Conservation (phyloP, 1,284 basidiomycete species). For the Xerocomus minutiporus region DNA sequence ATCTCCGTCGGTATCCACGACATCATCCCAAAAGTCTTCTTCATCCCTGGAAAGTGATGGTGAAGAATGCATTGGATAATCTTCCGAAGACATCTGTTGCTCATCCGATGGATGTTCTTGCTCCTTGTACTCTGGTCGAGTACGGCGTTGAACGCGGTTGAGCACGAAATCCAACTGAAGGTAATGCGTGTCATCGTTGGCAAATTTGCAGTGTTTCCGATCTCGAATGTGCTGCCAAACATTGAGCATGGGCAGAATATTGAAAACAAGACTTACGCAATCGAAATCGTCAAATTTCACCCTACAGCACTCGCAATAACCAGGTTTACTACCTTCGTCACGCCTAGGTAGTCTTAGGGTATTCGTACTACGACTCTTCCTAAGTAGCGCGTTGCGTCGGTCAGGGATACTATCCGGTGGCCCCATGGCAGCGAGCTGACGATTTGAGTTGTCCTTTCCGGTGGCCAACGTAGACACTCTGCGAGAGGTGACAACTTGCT, state of each 20-base stretch:
- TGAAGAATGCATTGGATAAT: conserved; percentile 26
- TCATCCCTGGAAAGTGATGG: conserved; percentile 13
- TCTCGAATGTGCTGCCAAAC: conserved; percentile 68
- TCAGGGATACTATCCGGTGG: conserved; percentile 59
- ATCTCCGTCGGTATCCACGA: conserved; percentile 21
- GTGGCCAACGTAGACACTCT: conserved; percentile 38
- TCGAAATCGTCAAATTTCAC: conserved; percentile 88
- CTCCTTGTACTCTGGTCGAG: conserved; percentile 42
- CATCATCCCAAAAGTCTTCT: conserved; percentile 23
- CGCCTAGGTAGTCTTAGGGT: conserved; percentile 69
- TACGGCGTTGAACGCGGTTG: conserved; percentile 65
- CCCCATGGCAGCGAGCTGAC: conserved; percentile 53
- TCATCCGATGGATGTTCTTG: conserved; percentile 20
- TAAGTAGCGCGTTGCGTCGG: conserved; percentile 45
- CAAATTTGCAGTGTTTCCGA: conserved; percentile 84
- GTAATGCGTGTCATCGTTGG: conserved; percentile 79
- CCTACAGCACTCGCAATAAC: conserved; percentile 98
- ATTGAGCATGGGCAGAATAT: conserved; percentile 3
- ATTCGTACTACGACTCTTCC: conserved; percentile 75
- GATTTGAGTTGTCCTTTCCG: conserved; percentile 28
- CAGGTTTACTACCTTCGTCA: conserved; percentile 85
- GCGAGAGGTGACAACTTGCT: conserved; percentile 61
- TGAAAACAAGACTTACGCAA: conserved; percentile 47
- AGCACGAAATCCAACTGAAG: conserved; percentile 78
- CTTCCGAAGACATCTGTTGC: conserved; percentile 24